phyloP scores from a whole-genome alignment of 257 asterid species.

The Capsicum rhomboideum region DNA sequence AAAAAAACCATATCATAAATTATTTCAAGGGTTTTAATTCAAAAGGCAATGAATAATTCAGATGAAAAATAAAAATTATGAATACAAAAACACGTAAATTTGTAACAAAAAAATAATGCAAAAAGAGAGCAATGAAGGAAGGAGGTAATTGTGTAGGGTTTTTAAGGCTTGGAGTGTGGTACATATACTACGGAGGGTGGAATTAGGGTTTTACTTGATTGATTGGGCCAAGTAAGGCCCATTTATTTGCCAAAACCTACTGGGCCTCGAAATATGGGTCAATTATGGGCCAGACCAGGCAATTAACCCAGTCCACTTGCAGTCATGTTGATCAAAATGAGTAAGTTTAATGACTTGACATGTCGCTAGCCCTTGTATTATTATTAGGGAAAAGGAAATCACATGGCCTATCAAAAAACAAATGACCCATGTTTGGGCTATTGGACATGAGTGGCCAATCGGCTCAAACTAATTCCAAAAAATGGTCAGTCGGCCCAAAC shows the following conservation, averaged over 20 bases:
- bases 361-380: too few relatives aligned
- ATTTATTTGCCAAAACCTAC: not conserved
- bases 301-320: too few relatives aligned
- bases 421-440: too few relatives aligned
- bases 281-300: not conserved
- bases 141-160: not conserved
- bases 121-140: not conserved
- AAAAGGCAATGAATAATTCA: not conserved
- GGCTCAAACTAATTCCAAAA: too few relatives aligned
- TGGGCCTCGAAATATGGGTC: not conserved
- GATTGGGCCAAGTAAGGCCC: not conserved
- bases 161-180: not conserved
- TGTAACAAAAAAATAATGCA: not conserved
- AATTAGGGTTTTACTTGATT: not conserved
- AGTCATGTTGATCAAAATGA: too few relatives aligned
- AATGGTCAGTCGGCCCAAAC: too few relatives aligned
- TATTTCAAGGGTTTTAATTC: not conserved
- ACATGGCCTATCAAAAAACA: too few relatives aligned
- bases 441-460: too few relatives aligned
- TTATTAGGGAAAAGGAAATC: too few relatives aligned
- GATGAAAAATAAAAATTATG: not conserved
- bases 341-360: too few relatives aligned
- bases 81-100: not conserved
- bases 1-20: not conserved
- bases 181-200: not conserved